Percentiles rank a stretch among this genome's conserved stretches.
Evolutionary conservation across 371 early-diverging fungal species (phyloP).

Genomic region (Chytridiales sp.): DNA sequence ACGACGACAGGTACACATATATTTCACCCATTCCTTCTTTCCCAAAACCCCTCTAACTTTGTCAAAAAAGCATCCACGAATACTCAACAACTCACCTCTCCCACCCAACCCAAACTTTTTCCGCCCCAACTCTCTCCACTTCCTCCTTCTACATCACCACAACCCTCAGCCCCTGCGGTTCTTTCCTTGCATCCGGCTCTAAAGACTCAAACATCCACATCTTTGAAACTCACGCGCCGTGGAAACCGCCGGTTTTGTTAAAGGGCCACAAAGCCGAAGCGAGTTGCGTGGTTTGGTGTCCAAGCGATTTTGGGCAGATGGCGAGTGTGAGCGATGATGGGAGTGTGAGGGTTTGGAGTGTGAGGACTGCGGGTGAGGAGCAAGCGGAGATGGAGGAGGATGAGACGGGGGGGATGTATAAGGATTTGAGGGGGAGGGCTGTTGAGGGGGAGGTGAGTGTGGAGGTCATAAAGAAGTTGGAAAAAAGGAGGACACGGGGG

Average conservation of each 20-base stretch:
- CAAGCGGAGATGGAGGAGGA: too few species aligned
- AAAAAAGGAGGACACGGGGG: too few species aligned
- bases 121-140: slow-evolving; percentile 21
- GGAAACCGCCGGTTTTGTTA: slow-evolving; percentile 11
- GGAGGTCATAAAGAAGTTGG: too few species aligned
- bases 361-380: too few species aligned
- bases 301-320: slow-evolving; percentile 8
- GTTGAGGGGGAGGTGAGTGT: too few species aligned
- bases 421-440: too few species aligned
- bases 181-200: slow-evolving; percentile 35
- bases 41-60: neutral
- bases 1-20: slow-evolving; percentile 24
- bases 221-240: too few species aligned
- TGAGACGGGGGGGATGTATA: too few species aligned
- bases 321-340: too few species aligned
- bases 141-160: slow-evolving; percentile 39
- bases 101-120: slow-evolving; percentile 9
- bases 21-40: neutral
- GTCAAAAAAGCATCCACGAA: slow-evolving; percentile 27
- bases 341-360: too few species aligned
- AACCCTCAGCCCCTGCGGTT: slow-evolving; percentile 32
- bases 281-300: slow-evolving; percentile 1
- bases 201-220: slow-evolving; percentile 29
- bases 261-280: slow-evolving; percentile 2
- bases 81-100: slow-evolving; percentile 22